Base-by-base conservation (phyloP, 2,329 filamentous ascomycete genomes). In the Escovopsis weberi region DNA sequence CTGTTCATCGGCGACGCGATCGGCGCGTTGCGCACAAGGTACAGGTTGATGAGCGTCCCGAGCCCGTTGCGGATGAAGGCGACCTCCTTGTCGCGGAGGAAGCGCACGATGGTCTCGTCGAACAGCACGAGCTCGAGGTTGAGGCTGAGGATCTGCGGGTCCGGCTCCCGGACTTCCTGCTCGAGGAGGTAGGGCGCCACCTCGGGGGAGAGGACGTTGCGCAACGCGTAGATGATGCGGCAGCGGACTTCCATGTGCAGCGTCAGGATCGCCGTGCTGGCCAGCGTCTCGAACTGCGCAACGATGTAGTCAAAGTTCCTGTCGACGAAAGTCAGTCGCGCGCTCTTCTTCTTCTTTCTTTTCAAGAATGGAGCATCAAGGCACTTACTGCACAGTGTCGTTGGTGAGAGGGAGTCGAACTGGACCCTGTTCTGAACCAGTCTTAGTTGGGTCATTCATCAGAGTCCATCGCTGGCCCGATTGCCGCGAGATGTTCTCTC, bases 231-330 rank as follows among this genome's bases (percentile, higher is more conserved):
- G 33, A 94, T 75, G 50, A 93, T 80, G 40, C 86, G 85, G 56
- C 83, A 86, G 38, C 91, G 81, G 39, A 93, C 77, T 59, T 95
- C 87, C 59, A 93, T 76, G 57, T 96, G 88, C 4, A 98, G 67
- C 0, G 86, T 94, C 26, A 93, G 70, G 3, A 96, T 74, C 36
- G 88, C 79, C 3, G 79, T 86, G 15, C 74, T 72, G 26, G 84
- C 84, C 33, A 98, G 78, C 48, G 85, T 75, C 46, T 85, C 81
- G 60, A 89, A 91, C 2, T 85, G 88, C 19, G 79, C 72, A 9
- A 95, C 72, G 15, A 94, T 91, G 46, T 73, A 79, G 59, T 98
- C 91, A 58, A 98, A 96, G 15, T 80, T 78, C 52, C 81, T 84
- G 34, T 12, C 4, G 11, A 32, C 8, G 32, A 33, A 23, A 28